Percentiles rank a stretch among this genome's conserved stretches.
These are phyloP conservation scores for Trichocomaceae sp. DNA, from an alignment of 2,329 filamentous ascomycete genomes.

Conservation along the genomic window DNA sequence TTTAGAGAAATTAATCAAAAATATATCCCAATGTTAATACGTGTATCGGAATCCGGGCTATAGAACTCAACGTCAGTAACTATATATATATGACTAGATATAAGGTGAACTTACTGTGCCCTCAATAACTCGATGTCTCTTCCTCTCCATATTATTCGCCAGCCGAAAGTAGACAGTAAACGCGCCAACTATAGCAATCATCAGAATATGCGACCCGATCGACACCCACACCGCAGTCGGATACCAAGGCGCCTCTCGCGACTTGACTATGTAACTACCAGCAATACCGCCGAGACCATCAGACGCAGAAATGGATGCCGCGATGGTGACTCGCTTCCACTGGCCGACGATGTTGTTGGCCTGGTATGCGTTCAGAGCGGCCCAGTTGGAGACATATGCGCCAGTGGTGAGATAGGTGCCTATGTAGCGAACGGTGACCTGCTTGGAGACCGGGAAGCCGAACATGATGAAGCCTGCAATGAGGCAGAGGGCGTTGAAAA, in stretches of 20 bases:
- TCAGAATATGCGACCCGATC: slow-evolving; percentile 41
- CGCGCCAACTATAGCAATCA: slow-evolving; percentile 10
- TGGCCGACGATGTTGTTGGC: slow-evolving; percentile 58
- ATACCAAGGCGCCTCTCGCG: slow-evolving; percentile 56
- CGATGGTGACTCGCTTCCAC: slow-evolving; percentile 59
- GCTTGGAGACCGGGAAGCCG: slow-evolving; percentile 48
- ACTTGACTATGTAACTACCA: slow-evolving; percentile 59
- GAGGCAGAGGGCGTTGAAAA: slow-evolving; percentile 57
- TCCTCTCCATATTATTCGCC: slow-evolving; percentile 3
- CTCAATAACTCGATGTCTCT: slow-evolving; percentile 4
- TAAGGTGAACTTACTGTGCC: slow-evolving; percentile 3
- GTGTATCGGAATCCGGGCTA: slow-evolving; percentile 13
- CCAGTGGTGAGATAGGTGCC: slow-evolving; percentile 62
- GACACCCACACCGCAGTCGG: slow-evolving; percentile 61
- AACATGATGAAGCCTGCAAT: slow-evolving; percentile 61
- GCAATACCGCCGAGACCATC: slow-evolving; percentile 61
- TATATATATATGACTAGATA: neutral
- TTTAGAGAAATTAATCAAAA: too few species aligned
- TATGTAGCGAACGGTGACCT: slow-evolving; percentile 57
- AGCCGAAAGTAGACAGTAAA: slow-evolving; percentile 8
- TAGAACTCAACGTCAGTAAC: neutral
- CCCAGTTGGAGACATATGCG: slow-evolving; percentile 64
- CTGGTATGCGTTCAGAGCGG: slow-evolving; percentile 57
- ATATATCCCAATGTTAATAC: neutral
- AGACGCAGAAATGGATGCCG: slow-evolving; percentile 53